These are phyloP conservation scores for Russula griseocarnosa DNA, from an alignment of 768 basidiomycete species.

Conservation along the genomic window DNA sequence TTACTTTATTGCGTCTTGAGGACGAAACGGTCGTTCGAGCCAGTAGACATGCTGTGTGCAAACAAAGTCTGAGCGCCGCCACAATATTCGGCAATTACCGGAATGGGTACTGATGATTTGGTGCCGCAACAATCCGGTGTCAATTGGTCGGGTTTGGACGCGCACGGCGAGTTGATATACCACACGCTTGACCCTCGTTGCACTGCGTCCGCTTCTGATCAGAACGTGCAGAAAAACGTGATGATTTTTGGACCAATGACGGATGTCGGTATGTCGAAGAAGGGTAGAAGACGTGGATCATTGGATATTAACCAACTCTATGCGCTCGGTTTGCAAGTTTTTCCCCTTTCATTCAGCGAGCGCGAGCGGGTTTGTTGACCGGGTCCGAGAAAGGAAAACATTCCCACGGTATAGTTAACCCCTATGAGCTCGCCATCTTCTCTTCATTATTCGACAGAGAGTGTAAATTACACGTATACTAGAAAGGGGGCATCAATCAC, in stretches of 20 bases:
- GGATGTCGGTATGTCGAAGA: not conserved
- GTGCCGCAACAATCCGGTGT: too few species aligned
- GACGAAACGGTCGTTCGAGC: slow-evolving; percentile 3
- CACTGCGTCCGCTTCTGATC: not conserved
- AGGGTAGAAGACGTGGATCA: slow-evolving; percentile 6
- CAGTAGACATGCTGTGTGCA: slow-evolving; percentile 1
- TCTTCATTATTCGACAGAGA: not conserved
- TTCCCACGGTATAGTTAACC: slow-evolving; percentile 4
- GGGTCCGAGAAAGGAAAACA: slow-evolving; percentile 11
- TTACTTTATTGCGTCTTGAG: slow-evolving; percentile 34
- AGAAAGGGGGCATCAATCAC: not conserved
- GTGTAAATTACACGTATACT: not conserved
- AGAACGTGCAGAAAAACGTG: slow-evolving; percentile 1
- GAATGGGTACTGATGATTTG: too few species aligned
- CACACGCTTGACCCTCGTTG: not conserved
- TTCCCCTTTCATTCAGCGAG: not conserved
- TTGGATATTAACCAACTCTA: not conserved
- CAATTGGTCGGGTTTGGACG: too few species aligned
- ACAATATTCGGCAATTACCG: slow-evolving; percentile 29
- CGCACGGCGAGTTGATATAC: not conserved
- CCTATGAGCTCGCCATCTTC: not conserved
- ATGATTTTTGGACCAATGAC: not conserved
- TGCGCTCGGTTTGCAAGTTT: not conserved
- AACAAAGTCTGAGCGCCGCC: slow-evolving; percentile 21
- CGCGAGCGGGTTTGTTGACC: slow-evolving; percentile 2